A percentile compares a stretch with the other conserved stretches of the same genome.
phyloP scores from a whole-genome alignment of 108 stramenopile genomes.

The Conticribra guillardii region DNA sequence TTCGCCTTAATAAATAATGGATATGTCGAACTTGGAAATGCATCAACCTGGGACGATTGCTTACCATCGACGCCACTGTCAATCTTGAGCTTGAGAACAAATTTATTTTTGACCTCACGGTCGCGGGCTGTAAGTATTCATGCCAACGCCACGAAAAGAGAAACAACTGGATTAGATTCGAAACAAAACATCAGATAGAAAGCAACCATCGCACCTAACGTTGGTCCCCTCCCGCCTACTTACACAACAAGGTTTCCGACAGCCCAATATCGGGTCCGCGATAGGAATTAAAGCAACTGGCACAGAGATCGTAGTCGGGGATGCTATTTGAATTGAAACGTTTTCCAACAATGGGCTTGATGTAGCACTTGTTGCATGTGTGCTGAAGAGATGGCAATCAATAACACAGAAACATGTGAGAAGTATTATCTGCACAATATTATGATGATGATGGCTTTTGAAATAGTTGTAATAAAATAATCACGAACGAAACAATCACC shows the following conservation, averaged over 20 bases:
- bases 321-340: slow-evolving; percentile 66
- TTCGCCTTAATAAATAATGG: background rate
- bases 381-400: slow-evolving; percentile 30
- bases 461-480: too few species aligned
- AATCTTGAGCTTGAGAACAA: slow-evolving; percentile 72
- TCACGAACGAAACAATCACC: too few species aligned
- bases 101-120: slow-evolving; percentile 39
- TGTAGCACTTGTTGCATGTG: slow-evolving; percentile 79
- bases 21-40: background rate
- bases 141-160: background rate
- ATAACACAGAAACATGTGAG: background rate
- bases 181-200: background rate
- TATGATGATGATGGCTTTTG: background rate
- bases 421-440: background rate
- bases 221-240: slow-evolving; percentile 18
- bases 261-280: slow-evolving; percentile 66
- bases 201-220: background rate
- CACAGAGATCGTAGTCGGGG: slow-evolving; percentile 81
- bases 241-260: slow-evolving; percentile 57
- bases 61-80: slow-evolving; percentile 53
- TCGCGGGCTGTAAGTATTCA: slow-evolving; percentile 27
- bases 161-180: background rate
- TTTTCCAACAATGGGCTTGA: slow-evolving; percentile 81
- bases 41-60: slow-evolving; percentile 8
- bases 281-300: slow-evolving; percentile 62